Evolutionary conservation across 2,329 filamentous ascomycete species (phyloP), one percentile per base, ranked within the genome.

Genomic region (Domatiomyces globalis): DNA sequence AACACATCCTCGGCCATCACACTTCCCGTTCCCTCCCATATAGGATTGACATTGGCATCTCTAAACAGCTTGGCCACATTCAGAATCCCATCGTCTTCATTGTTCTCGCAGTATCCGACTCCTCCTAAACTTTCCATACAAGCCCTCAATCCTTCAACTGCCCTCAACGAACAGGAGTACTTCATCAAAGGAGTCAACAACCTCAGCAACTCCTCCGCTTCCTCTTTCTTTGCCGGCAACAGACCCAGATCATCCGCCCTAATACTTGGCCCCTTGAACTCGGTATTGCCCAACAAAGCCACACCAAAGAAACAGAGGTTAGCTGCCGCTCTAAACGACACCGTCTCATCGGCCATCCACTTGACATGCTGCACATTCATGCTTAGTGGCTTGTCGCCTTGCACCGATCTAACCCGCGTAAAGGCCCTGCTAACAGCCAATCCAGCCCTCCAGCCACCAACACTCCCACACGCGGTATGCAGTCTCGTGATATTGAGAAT

Each of bases 1-100:
- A 54, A 22, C 20, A 55, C 48, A 46, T 59, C 57, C 46, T 58
- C 57, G 46, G 57, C 57, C 55, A 59, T 72, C 18, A 87, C 79
- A 60, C 84, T 80, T 0, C 81, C 84, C 0, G 83, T 86, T 2
- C 83, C 81, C 64, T 84, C 81, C 80, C 80, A 84, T 48, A 86
- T 85, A 12, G 77, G 73, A 48, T 78, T 67, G 2, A 85, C 81
- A 27, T 71, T 70, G 7, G 74, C 74, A 60, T 86, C 83, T 4
- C 84, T 75, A 60, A 79, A 83, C 1, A 85, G 67, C 12, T 80
- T 73, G 0, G 81, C 74, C 1, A 86, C 67, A 61, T 86, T 86
- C 51, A 85, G 66, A n/a, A 77, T 71, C 49, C 79, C 77, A 48
- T 78, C 75, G 54, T 64, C 59, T n/a, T 58, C 56, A 51, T 58